Conservation (phyloP, 768 basidiomycete genomes). For the Mycena indigotica region DNA sequence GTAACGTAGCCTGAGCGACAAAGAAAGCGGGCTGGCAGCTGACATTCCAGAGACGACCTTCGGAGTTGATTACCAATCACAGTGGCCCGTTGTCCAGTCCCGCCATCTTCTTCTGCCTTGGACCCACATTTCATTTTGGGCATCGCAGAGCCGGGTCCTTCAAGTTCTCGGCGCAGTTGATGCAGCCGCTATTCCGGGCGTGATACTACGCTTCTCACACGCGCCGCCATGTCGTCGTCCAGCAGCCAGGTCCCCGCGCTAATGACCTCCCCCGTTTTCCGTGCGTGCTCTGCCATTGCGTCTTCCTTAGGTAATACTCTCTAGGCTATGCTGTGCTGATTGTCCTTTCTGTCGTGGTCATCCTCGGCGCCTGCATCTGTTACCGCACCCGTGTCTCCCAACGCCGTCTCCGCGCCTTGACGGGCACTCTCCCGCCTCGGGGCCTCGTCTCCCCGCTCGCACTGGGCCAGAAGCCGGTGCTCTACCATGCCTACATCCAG, state of each 20-base stretch:
- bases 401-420: neutral
- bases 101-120: too few relatives aligned
- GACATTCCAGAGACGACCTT: too few relatives aligned
- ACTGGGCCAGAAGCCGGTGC: constrained; percentile 14
- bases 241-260: neutral
- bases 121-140: too few relatives aligned
- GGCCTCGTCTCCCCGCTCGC: neutral
- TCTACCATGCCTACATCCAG: constrained; percentile 13
- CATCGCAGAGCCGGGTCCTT: too few relatives aligned
- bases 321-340: constrained; percentile 18
- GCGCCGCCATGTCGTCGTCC: constrained; percentile 9
- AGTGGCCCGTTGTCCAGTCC: too few relatives aligned
- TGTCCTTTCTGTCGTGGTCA: constrained; percentile 12
- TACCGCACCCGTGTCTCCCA: constrained; percentile 12
- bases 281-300: constrained; percentile 3
- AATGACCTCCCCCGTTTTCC: constrained; percentile 16
- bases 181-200: neutral
- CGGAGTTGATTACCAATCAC: too few relatives aligned
- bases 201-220: constrained; percentile 1
- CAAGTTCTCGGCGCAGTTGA: too few relatives aligned
- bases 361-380: constrained; percentile 13
- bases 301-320: neutral
- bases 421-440: neutral
- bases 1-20: too few relatives aligned
- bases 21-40: too few relatives aligned